These are phyloP conservation scores for Rauvolfia tetraphylla DNA, from an alignment of 257 asterid genomes.

Conservation along the genomic window DNA sequence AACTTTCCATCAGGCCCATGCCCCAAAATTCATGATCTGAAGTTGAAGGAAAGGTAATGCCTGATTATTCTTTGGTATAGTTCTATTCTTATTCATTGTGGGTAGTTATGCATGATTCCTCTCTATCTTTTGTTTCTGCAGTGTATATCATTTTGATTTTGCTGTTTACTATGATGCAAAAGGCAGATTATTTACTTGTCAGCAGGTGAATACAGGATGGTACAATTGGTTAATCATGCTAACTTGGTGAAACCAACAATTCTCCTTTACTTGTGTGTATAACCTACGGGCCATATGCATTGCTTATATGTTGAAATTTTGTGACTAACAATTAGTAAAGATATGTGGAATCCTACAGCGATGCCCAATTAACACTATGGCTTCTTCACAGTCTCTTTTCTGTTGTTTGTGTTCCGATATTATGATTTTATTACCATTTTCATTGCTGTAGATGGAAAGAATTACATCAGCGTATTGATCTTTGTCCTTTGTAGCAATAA, in stretches of 20 bases:
- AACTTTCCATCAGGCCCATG: slow-evolving; percentile 61
- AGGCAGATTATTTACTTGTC: background rate
- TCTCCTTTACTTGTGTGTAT: background rate
- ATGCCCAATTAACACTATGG: background rate
- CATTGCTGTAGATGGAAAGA: background rate
- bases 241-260: background rate
- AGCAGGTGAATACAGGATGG: too few relatives aligned
- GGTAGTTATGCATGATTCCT: background rate
- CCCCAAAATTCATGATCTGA: slow-evolving; percentile 87
- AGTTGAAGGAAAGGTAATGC: slow-evolving; percentile 89
- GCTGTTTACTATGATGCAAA: background rate
- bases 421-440: background rate
- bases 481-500: background rate
- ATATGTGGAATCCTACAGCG: background rate
- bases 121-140: background rate
- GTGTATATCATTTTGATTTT: background rate
- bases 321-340: background rate
- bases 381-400: background rate
- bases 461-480: background rate
- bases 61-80: background rate
- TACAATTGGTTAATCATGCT: background rate
- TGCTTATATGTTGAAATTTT: background rate
- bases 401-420: background rate
- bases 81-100: background rate
- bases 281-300: background rate